Evolutionary conservation across 2,329 filamentous ascomycete genomes (phyloP).

Genomic region (Ustulina deusta): DNA sequence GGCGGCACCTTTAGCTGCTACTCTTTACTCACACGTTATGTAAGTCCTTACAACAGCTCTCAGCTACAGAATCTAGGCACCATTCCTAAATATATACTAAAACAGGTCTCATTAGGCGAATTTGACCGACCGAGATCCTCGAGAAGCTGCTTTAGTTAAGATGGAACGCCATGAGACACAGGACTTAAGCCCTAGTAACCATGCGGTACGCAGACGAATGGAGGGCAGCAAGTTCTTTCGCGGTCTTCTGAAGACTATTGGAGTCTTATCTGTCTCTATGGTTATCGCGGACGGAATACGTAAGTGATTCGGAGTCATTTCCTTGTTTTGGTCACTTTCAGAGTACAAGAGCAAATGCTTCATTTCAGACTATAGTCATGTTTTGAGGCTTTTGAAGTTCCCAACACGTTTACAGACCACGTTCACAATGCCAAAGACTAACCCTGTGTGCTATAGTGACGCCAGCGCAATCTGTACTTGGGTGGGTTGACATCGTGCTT

Average conservation of each 20-base stretch:
- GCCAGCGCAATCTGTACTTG: constrained; percentile 76
- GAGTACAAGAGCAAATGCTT: not conserved
- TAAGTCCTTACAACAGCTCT: constrained; percentile 45
- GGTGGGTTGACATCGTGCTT: constrained; percentile 27
- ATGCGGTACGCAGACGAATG: constrained; percentile 50
- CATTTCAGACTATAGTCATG: not conserved
- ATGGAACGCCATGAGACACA: constrained; percentile 69
- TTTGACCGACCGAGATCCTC: constrained; percentile 70
- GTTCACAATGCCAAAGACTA: not conserved
- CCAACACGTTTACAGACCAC: not conserved
- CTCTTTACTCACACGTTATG: constrained; percentile 71
- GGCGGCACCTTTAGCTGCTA: constrained; percentile 78
- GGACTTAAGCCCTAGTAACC: constrained; percentile 65
- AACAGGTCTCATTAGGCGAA: constrained; percentile 57
- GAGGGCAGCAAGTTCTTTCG: constrained; percentile 67
- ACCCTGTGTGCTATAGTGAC: constrained; percentile 57
- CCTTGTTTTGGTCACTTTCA: not conserved
- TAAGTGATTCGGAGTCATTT: not conserved
- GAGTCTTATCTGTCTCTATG: constrained; percentile 74
- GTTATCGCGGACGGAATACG: constrained; percentile 73
- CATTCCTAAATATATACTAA: not conserved
- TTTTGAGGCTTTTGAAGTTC: not conserved
- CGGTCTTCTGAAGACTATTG: constrained; percentile 68
- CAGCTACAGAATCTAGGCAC: not conserved
- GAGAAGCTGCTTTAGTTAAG: constrained; percentile 64